Base-by-base conservation (phyloP, 106 monocot genomes). In the Dioscorea zingiberensis region DNA sequence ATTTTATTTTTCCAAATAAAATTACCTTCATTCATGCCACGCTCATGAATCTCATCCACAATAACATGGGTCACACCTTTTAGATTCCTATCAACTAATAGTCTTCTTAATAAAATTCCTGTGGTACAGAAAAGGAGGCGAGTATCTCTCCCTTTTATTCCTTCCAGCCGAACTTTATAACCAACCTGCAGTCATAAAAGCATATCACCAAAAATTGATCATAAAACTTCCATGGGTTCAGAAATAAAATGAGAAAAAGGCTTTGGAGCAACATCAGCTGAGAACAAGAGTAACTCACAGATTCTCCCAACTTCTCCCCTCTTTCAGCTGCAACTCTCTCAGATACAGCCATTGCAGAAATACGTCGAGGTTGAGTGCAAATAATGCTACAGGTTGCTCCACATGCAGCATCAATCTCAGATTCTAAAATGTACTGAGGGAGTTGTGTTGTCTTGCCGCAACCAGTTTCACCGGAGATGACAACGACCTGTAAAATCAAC, bases 21-120 rank as follows among this genome's bases (percentile, higher is more conserved):
- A 29, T 49, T 62, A 98, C 98, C 98, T 89, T 98, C 98, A 84
- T 98, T 98, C 98, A 98, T 98, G 72, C 98, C 98, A 63, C 93
- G 81, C 58, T 98, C 98, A 82, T 98, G 98, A 60, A 98, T 98
- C 75, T 98, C 98, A 82, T 98, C 98, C 47, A 98, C 98, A 81
- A 98, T 76, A 71, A 98, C 98, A 80, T 98, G 93, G 19, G 92
- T 86, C 44, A 98, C 84, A 64, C 98, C 98, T 62, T 98, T 98
- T 70, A 98, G 73, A 60, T 70, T 93, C 76, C 89, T 71, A 67
- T 98, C 98, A 29, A 98, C 87, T 28, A 98, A 70, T 47, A 98
- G 72, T 72, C 98, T 81, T 59, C 98, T 71, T 26, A 98, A 69
- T 44, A 98, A 77, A 74, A 98, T 75, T 67, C 98, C 98, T n/a